Conservation (phyloP, 169 alveolate species). For the Eimeria tenella region DNA sequence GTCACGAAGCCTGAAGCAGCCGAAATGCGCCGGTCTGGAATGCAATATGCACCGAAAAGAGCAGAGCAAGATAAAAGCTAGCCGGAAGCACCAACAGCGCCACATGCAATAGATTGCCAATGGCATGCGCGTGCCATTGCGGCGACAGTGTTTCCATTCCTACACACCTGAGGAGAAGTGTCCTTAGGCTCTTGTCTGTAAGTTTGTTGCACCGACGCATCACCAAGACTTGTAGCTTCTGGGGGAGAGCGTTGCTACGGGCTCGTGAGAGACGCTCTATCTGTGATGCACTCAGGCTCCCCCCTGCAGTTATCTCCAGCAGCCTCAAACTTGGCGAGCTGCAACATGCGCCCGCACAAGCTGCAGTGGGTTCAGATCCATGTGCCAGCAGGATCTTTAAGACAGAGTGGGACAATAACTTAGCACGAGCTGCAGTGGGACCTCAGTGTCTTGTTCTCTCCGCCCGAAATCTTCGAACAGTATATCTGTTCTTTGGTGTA, state of each 20-base stretch:
- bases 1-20: conserved; percentile 59
- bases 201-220: conserved; percentile 63
- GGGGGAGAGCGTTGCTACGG: conserved; percentile 62
- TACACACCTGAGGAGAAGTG: conserved; percentile 60
- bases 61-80: not conserved
- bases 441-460: no score
- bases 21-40: not conserved
- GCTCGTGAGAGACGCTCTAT: conserved; percentile 52
- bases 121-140: no score
- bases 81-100: not conserved
- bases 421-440: no score
- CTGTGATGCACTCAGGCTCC: conserved; percentile 54
- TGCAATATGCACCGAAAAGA: not conserved
- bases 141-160: not conserved
- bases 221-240: conserved; percentile 59
- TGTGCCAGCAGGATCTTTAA: not conserved
- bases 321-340: conserved; percentile 68
- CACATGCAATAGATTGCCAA: not conserved
- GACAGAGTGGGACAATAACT: not conserved
- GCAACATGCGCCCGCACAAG: conserved; percentile 32
- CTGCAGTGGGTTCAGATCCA: not conserved
- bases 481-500: not conserved
- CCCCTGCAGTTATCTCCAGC: conserved; percentile 60
- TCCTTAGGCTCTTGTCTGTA: conserved; percentile 55
- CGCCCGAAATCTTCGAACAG: no score